phyloP scores from a whole-genome alignment of 208 protist species.

The Wallacemonas sp. region DNA sequence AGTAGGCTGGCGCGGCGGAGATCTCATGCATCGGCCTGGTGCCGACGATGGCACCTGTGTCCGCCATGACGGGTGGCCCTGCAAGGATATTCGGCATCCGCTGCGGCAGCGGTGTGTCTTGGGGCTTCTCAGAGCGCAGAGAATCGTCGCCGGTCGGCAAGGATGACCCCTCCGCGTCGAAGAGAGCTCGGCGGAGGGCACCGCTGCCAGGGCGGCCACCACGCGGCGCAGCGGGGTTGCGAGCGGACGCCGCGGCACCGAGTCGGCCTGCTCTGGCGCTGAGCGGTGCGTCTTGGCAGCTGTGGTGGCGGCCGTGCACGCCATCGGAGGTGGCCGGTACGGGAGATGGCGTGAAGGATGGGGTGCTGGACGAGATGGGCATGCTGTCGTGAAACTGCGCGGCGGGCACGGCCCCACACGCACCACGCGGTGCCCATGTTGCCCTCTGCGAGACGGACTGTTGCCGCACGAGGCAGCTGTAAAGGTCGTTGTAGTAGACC shows the following conservation, averaged over 20 bases:
- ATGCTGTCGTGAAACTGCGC: slow-evolving; percentile 10
- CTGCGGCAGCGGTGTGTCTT: no score
- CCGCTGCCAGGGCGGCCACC: background rate
- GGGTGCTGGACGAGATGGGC: slow-evolving; percentile 4
- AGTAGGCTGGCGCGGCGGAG: slow-evolving; percentile 20
- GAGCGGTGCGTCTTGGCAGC: background rate
- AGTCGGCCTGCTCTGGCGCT: background rate
- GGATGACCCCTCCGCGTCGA: no score
- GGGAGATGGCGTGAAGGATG: background rate
- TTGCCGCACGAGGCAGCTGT: slow-evolving; percentile 4
- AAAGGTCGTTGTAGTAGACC: slow-evolving; percentile 14
- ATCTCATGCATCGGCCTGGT: background rate
- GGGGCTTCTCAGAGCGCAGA: no score
- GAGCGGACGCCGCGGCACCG: background rate
- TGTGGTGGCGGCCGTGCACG: background rate
- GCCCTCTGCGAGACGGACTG: background rate
- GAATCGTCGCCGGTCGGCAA: no score
- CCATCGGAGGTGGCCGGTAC: slow-evolving; percentile 9
- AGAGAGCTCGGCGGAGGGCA: slow-evolving; percentile 1
- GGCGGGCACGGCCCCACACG: background rate
- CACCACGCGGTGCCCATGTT: background rate
- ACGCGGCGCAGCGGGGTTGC: background rate
- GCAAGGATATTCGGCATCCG: background rate
- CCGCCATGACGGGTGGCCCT: background rate
- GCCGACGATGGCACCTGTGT: background rate